These are phyloP conservation scores for Pseudopithomyces maydicus DNA, from an alignment of 2,329 filamentous ascomycete species.

Conservation along the genomic window DNA sequence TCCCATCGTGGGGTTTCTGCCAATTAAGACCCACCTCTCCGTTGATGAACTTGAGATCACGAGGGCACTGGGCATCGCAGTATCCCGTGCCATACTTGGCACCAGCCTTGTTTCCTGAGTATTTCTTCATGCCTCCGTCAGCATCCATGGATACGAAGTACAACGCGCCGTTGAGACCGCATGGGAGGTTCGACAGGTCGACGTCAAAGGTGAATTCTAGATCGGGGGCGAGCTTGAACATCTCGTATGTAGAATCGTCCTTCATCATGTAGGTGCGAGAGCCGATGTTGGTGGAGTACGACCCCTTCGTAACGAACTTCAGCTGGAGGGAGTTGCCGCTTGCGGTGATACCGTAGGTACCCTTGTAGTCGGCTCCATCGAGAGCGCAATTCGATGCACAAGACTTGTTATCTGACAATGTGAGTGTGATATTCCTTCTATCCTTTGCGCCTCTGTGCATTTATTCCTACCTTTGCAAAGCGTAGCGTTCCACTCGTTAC, in stretches of 20 bases:
- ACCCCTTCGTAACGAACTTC: constrained; percentile 28
- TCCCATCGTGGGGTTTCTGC: neutral
- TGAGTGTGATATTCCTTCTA: neutral
- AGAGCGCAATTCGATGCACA: constrained; percentile 59
- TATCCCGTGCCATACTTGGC: constrained; percentile 60
- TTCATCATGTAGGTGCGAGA: constrained; percentile 32
- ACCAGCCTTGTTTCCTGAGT: constrained; percentile 49
- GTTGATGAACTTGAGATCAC: constrained; percentile 55
- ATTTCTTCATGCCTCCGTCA: constrained; percentile 61
- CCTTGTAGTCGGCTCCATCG: constrained; percentile 59
- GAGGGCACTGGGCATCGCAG: constrained; percentile 37
- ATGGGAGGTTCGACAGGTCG: constrained; percentile 31
- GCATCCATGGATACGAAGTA: constrained; percentile 67
- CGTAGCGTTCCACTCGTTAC: constrained; percentile 51
- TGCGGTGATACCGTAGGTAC: constrained; percentile 52
- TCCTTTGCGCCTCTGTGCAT: too few relatives aligned
- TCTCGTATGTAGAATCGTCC: constrained; percentile 25
- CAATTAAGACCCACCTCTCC: constrained; percentile 45
- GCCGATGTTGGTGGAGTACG: constrained; percentile 29
- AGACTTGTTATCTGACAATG: constrained; percentile 38
- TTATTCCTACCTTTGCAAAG: constrained; percentile 35
- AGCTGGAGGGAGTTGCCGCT: constrained; percentile 27
- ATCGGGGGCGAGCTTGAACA: constrained; percentile 27
- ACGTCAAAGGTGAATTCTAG: constrained; percentile 35
- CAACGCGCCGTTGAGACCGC: constrained; percentile 64